These are phyloP conservation scores for Periconia digitata DNA, from an alignment of 2,329 filamentous ascomycete genomes.

Conservation along the genomic window DNA sequence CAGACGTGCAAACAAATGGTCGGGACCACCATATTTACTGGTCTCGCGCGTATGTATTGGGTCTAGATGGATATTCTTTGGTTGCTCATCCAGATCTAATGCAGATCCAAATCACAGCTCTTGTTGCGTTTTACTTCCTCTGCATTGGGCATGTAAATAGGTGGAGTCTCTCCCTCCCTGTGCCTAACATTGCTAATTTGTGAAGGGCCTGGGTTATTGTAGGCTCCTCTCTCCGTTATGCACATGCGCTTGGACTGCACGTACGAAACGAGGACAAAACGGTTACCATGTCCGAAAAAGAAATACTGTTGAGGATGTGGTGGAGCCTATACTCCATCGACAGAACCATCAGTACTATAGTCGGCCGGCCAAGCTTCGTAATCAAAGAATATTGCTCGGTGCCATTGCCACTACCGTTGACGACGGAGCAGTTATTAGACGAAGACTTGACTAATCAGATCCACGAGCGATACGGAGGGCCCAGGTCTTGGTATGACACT, in stretches of 20 bases:
- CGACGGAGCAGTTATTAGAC: background rate
- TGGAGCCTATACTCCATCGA: conserved; percentile 25
- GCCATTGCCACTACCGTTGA: conserved; percentile 8
- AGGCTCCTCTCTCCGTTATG: no score
- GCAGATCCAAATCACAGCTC: conserved; percentile 12
- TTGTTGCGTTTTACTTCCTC: conserved; percentile 29
- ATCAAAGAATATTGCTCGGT: conserved; percentile 35
- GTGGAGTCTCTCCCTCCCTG: background rate
- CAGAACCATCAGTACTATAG: conserved; percentile 40
- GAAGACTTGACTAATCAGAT: background rate
- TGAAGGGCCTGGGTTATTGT: conserved; percentile 37
- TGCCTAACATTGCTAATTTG: background rate
- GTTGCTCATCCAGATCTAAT: background rate
- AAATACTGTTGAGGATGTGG: conserved; percentile 42
- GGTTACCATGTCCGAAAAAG: conserved; percentile 25
- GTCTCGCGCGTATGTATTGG: background rate
- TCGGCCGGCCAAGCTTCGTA: conserved; percentile 42
- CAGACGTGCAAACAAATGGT: conserved; percentile 18
- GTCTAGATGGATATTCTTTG: background rate
- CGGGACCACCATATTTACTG: conserved; percentile 40
- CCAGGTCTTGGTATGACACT: conserved; percentile 1
- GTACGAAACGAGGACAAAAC: conserved; percentile 37
- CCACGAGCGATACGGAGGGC: background rate
- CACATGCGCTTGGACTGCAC: conserved; percentile 43
- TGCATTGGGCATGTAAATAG: conserved; percentile 28